phyloP scores from a whole-genome alignment of 129 eudicot genomes.

The Oenanthe sinensis region DNA sequence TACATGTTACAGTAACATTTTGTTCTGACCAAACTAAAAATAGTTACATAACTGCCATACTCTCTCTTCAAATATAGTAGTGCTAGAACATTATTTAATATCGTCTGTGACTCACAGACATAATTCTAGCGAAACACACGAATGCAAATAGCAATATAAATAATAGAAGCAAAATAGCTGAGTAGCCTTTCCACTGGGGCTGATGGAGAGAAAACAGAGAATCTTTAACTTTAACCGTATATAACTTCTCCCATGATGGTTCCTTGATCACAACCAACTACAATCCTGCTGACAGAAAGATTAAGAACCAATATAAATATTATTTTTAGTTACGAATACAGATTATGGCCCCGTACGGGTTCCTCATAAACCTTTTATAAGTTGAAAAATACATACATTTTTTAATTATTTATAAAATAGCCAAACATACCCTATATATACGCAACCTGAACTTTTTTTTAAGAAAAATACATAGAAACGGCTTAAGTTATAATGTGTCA shows the following conservation, averaged over 20 bases:
- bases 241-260: neutral
- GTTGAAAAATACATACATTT: too few species aligned
- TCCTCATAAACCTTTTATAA: too few species aligned
- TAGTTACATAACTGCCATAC: too few species aligned
- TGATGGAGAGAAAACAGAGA: neutral
- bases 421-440: too few species aligned
- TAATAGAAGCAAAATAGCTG: neutral
- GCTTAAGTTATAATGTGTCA: neutral
- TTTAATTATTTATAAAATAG: too few species aligned
- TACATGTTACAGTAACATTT: too few species aligned
- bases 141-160: neutral
- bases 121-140: neutral
- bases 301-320: neutral
- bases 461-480: neutral
- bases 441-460: too few species aligned
- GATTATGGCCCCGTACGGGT: too few species aligned
- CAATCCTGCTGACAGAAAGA: neutral
- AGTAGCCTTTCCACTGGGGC: neutral
- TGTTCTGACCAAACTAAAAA: too few species aligned
- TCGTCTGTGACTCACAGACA: neutral
- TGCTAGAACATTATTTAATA: neutral
- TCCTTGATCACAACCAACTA: slow-evolving; percentile 12
- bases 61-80: too few species aligned
- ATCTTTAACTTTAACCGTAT: neutral
- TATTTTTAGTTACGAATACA: too few species aligned